Percentiles rank a stretch among this genome's conserved stretches.
phyloP scores from a whole-genome alignment of 2,329 filamentous ascomycete genomes.

The Aspergillus fructus region DNA sequence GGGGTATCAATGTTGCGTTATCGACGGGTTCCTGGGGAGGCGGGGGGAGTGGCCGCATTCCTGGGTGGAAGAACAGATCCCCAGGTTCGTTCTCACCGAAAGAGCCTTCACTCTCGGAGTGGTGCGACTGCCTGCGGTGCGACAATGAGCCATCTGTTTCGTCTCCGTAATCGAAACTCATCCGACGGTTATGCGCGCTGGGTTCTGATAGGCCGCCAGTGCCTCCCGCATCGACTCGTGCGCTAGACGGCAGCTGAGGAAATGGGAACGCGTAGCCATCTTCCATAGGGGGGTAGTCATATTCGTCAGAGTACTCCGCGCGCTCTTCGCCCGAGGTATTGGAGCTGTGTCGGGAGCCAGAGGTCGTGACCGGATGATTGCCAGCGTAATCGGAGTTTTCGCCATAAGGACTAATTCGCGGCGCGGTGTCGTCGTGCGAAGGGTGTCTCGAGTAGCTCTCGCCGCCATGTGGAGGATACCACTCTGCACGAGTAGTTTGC shows the following conservation, averaged over 20 bases:
- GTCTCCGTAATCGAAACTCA: conserved; percentile 92
- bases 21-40: conserved; percentile 59
- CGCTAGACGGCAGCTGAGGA: conserved; percentile 56
- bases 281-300: conserved; percentile 40
- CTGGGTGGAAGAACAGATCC: conserved; percentile 92
- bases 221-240: conserved; percentile 79
- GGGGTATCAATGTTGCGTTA: conserved; percentile 44
- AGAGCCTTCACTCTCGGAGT: conserved; percentile 63
- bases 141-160: conserved; percentile 68
- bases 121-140: conserved; percentile 49
- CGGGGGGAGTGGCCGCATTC: conserved; percentile 65
- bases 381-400: conserved; percentile 16
- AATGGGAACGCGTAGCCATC: conserved; percentile 60
- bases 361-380: conserved; percentile 19
- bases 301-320: conserved; percentile 32
- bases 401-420: conserved; percentile 18
- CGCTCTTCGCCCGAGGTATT: conserved; percentile 25
- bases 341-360: conserved; percentile 29
- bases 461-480: conserved; percentile 67
- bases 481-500: conserved; percentile 61
- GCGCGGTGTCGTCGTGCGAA: conserved; percentile 56
- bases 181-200: conserved; percentile 59
- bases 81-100: conserved; percentile 74
- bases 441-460: conserved; percentile 67
- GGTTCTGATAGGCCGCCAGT: conserved; percentile 87